A percentile compares a stretch with the other conserved stretches of the same genome.
phyloP scores from a whole-genome alignment of 345 rosid genomes.

The Eucalyptus pauciflora region DNA sequence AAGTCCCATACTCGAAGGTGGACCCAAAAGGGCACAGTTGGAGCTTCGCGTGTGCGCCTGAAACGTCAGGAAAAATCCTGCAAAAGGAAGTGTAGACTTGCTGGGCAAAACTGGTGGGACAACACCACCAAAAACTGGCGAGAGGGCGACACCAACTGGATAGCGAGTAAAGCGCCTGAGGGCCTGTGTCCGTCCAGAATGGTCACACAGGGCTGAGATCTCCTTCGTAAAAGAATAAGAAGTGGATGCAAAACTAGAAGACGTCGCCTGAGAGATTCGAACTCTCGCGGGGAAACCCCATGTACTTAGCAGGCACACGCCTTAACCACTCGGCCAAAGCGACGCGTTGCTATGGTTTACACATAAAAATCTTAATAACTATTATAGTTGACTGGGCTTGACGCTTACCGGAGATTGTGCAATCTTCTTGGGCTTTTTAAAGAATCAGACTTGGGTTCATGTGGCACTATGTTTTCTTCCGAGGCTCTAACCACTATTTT shows the following conservation, averaged over 20 bases:
- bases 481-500: not conserved
- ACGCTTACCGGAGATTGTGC: not conserved
- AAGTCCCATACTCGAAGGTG: too few relatives aligned
- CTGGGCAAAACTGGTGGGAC: too few relatives aligned
- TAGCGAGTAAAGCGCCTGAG: too few relatives aligned
- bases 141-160: too few relatives aligned
- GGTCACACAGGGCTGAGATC: too few relatives aligned
- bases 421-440: not conserved
- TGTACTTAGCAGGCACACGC: conserved; percentile 91
- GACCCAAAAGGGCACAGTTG: too few relatives aligned
- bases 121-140: too few relatives aligned
- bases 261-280: conserved; percentile 77
- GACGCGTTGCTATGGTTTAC: conserved; percentile 6
- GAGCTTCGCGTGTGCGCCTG: too few relatives aligned
- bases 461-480: not conserved
- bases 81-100: too few relatives aligned
- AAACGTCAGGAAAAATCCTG: too few relatives aligned
- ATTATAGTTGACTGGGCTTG: not conserved
- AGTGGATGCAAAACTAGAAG: not conserved
- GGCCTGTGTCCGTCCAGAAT: too few relatives aligned
- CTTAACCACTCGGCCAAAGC: conserved; percentile 97
- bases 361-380: accelerated
- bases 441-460: not conserved
- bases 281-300: conserved; percentile 87
- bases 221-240: not conserved